Evolutionary conservation across 768 basidiomycete species (phyloP).

Genomic region (Leccinellum albellum): DNA sequence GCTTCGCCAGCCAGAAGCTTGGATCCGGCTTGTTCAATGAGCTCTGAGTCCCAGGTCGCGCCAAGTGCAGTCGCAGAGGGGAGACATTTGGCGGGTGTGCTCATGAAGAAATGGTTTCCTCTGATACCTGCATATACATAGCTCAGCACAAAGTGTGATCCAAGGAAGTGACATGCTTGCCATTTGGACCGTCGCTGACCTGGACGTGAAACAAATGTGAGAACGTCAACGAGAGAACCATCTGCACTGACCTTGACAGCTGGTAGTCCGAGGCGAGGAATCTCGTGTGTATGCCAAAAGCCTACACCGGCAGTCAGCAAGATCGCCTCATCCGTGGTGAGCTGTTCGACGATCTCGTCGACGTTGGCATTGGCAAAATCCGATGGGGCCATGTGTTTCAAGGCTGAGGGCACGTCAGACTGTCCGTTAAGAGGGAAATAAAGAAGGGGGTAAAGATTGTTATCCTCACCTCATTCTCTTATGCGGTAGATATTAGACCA

Average conservation of each 20-base stretch:
- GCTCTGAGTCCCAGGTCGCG: slow-evolving; percentile 67
- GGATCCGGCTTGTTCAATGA: slow-evolving; percentile 58
- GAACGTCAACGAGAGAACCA: slow-evolving; percentile 4
- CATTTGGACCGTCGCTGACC: slow-evolving; percentile 82
- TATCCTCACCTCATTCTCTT: background rate
- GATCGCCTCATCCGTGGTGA: slow-evolving; percentile 75
- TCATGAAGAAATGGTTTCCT: slow-evolving; percentile 77
- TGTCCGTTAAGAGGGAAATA: slow-evolving; percentile 3
- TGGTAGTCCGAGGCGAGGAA: slow-evolving; percentile 67
- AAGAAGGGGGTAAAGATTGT: background rate
- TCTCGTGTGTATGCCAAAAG: slow-evolving; percentile 69
- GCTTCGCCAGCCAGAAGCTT: slow-evolving; percentile 70
- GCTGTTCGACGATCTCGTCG: slow-evolving; percentile 54
- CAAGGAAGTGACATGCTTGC: slow-evolving; percentile 29
- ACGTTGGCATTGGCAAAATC: slow-evolving; percentile 66
- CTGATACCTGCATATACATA: slow-evolving; percentile 38
- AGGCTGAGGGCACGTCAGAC: background rate
- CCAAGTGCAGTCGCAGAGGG: slow-evolving; percentile 73
- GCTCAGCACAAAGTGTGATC: background rate
- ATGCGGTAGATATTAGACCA: slow-evolving; percentile 7
- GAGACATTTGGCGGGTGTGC: slow-evolving; percentile 75
- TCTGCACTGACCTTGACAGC: slow-evolving; percentile 51
- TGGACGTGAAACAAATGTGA: slow-evolving; percentile 20
- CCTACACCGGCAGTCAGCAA: slow-evolving; percentile 68
- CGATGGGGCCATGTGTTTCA: slow-evolving; percentile 53